These are phyloP conservation scores for Calycina herbarum DNA, from an alignment of 2,329 filamentous ascomycete genomes.

Conservation along the genomic window DNA sequence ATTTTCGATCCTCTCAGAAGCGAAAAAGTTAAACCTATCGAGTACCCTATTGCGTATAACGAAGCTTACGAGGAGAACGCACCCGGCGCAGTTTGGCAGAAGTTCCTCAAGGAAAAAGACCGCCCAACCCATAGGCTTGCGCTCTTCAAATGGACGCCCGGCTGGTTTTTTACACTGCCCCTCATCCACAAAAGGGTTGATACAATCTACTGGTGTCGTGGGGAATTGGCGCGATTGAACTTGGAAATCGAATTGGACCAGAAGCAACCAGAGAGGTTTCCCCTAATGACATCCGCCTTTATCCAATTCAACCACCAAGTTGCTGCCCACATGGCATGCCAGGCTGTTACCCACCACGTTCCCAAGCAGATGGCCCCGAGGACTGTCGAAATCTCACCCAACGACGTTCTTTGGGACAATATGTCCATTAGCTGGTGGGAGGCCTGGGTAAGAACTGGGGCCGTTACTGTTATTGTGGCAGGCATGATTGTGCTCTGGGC, in stretches of 20 bases:
- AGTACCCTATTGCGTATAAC: slow-evolving; percentile 65
- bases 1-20: slow-evolving; percentile 47
- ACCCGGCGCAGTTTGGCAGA: slow-evolving; percentile 73
- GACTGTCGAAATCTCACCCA: slow-evolving; percentile 88
- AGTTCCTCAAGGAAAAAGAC: slow-evolving; percentile 77
- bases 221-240: slow-evolving; percentile 83
- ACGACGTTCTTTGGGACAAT: slow-evolving; percentile 95
- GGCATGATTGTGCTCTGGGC: slow-evolving; percentile 88
- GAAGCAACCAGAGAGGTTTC: slow-evolving; percentile 78
- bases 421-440: slow-evolving; percentile 97
- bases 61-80: slow-evolving; percentile 60
- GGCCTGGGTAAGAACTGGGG: slow-evolving; percentile 61
- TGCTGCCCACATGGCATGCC: slow-evolving; percentile 96
- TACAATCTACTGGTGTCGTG: slow-evolving; percentile 87
- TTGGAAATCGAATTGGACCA: slow-evolving; percentile 91
- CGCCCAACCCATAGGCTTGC: slow-evolving; percentile 82
- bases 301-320: slow-evolving; percentile 99
- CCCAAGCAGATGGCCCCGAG: slow-evolving; percentile 93
- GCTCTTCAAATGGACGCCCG: slow-evolving; percentile 52
- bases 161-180: slow-evolving; percentile 77
- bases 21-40: slow-evolving; percentile 31
- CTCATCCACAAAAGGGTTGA: slow-evolving; percentile 88
- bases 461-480: slow-evolving; percentile 64
- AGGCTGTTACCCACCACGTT: slow-evolving; percentile 84
- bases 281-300: slow-evolving; percentile 93